Conservation (phyloP, 106 monocot genomes). For the Dioscorea alata region DNA sequence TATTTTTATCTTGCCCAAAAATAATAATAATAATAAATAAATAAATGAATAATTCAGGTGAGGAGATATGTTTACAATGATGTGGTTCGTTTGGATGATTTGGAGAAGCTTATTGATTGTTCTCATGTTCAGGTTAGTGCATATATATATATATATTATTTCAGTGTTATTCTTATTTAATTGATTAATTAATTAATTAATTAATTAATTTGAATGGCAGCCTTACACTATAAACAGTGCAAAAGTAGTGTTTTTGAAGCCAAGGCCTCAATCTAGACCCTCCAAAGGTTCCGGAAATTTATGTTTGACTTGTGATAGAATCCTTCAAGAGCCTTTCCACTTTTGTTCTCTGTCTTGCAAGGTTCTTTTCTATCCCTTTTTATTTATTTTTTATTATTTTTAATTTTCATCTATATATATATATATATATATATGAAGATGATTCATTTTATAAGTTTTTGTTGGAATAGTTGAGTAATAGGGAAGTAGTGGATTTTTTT, state of each 20-base stretch:
- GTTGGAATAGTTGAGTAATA: no score
- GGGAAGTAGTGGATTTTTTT: no score
- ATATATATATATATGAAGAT: no score
- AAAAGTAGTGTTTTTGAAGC: conserved; percentile 89
- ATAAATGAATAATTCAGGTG: conserved; percentile 45
- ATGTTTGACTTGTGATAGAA: conserved; percentile 81
- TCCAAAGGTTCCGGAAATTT: conserved; percentile 84
- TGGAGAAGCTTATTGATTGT: conserved; percentile 88
- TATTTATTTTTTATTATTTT: background rate
- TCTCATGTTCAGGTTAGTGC: conserved; percentile 70
- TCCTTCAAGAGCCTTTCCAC: conserved; percentile 89
- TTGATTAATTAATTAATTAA: no score
- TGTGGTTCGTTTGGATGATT: conserved; percentile 79
- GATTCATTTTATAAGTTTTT: background rate
- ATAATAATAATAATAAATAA: no score
- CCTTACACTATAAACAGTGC: conserved; percentile 93
- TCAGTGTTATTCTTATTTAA: background rate
- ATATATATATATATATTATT: background rate
- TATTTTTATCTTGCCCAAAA: no score
- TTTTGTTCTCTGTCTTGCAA: conserved; percentile 92
- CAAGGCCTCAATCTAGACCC: conserved; percentile 84
- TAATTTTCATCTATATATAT: background rate
- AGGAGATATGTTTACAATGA: conserved; percentile 86
- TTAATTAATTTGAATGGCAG: conserved; percentile 13
- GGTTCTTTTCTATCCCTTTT: conserved; percentile 20